Evolutionary conservation across 768 basidiomycete genomes (phyloP), one percentile per base, ranked within the genome.

Genomic region (Panellus pusillus): DNA sequence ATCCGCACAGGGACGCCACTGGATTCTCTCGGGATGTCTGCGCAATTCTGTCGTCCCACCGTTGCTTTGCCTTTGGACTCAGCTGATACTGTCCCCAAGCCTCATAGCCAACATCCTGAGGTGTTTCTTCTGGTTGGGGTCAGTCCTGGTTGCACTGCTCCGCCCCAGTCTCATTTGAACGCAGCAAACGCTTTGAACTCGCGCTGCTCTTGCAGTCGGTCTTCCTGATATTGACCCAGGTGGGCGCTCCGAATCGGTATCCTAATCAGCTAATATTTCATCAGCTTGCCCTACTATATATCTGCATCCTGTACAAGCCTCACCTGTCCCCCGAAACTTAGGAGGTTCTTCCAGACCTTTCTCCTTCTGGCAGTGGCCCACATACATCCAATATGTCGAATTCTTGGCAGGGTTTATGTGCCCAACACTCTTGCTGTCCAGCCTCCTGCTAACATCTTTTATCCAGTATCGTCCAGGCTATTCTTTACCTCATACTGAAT

Each of bases 111-210:
- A 93, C 68, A 91, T 93, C 48, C 87, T 87, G 20, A 79, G 91
- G 64, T 93, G 91, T 68, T 93, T 92, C 76, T 93, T 93, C 72
- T 93, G 91, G 91, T 72, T 93, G 32, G 91, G 91, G 77, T 79
- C 58, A 27, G 71, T 58, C 43, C 37, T n/a, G 11, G 9, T 27
- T 12, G 3, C 17, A 12, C 6, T 39, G 24, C 35, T 14, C 20
- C 49, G 9, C 38, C 28, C 9, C 35, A 24, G 14, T 19, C 35
- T 58, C 15, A 58, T 54, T 52, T 35, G 52, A 19, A n/a, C 17
- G 9, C 58, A 81, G 79, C 50, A 74, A 85, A 36, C 87, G 65
- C 47, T 93, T 91, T 67, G 91, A 93, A 72, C 70, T 79, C 42
- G 80, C 91, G 2, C 70, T 93, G 47, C 74, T 93, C n/a, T 60